Evolutionary conservation across 2,329 filamentous ascomycete genomes (phyloP), one percentile per base, ranked within the genome.

Genomic region (Pseudogymnoascus sp.): DNA sequence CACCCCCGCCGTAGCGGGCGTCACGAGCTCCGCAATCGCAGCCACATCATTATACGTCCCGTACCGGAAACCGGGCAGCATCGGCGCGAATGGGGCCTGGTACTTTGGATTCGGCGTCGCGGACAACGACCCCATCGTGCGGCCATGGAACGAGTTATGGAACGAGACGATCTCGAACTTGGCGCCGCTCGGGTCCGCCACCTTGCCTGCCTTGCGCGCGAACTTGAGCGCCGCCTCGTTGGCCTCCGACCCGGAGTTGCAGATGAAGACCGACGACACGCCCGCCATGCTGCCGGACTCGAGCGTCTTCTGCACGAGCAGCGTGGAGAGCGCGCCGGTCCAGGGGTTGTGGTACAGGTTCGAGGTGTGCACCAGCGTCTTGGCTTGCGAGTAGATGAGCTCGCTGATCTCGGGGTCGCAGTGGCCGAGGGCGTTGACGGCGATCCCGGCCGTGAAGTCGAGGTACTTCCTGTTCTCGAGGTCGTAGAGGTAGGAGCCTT

Each of bases 211-310:
- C 78, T 99, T 99, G 70, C 95, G 86, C 19, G 93, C 90, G 72
- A 99, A 97, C 76, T 99, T 99, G 75, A 99, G 89, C 36, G 93
- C 95, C 1, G 93, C 95, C 78, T 99, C 95, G 76, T 99, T 99
- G 73, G 95, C 95, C 78, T 99, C 95, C 65, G 90, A 91, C 65
- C 95, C 95, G 3, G 93, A 97, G 79, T 99, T 99, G 80, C 91
- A 96, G 68, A 99, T 84, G 74, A 99, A 99, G 2, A 91, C 91
- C 64, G 90, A 85, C 19, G 83, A 80, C 17, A 89, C 91, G 72
- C 88, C 85, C 69, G 89, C 85, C 89, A 97, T 96, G 68, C 83
- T 89, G 42, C 91, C 91, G 0, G 89, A 87, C 70, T 88, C 85
- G 62, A 83, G 77, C 0, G 95, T 99, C 76, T 88, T 87, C 70